Evolutionary conservation across 78 protist species (phyloP), one percentile per base, ranked within the genome.

Genomic region (Dictyostelium firmibasis): DNA sequence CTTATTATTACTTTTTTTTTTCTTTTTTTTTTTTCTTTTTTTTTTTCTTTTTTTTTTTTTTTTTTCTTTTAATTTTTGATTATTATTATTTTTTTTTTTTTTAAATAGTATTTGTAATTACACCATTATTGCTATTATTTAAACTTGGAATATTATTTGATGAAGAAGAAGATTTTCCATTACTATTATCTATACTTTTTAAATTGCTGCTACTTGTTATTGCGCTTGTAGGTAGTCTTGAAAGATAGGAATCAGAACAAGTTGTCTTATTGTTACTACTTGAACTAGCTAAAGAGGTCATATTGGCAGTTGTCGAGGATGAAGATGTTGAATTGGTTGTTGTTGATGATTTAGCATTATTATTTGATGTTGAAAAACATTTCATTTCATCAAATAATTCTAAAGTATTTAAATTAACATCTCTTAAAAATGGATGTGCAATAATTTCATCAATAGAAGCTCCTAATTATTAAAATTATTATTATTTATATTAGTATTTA

Each of bases 351-450:
- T 31, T 16, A 35, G 18, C 8, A 33, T 25, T 20, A n/a, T 43
- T 35, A 38, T 38, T 25, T 27, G 91, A 70, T 31, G 64, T 29
- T 81, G 79, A 47, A 74, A 89, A 89, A 44, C 94, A 89, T 81
- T 89, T 89, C 94, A 89, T 89, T 36, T 89, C 94, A 33, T 89
- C 94, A 43, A 89, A 89, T 35, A 43, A 77, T 33, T 89, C 94
- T n/a, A 89, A 33, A 47, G 13, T 89, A 27, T 62, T 38, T 43
- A 89, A 38, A 81, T 78, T 81, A 9, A 81, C 94, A 78, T 47
- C 74, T 31, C 25, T 13, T 27, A 89, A 81, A 74, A 89, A 89
- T 81, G 87, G 85, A 47, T 89, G 94, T 47, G 50, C 81, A 7
- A 89, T 18, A 43, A 89, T 89, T 29, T 89, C 94, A 50, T 89